Evolutionary conservation across 805 yeast species (phyloP).

Genomic region (Candida khao-thaluensis): DNA sequence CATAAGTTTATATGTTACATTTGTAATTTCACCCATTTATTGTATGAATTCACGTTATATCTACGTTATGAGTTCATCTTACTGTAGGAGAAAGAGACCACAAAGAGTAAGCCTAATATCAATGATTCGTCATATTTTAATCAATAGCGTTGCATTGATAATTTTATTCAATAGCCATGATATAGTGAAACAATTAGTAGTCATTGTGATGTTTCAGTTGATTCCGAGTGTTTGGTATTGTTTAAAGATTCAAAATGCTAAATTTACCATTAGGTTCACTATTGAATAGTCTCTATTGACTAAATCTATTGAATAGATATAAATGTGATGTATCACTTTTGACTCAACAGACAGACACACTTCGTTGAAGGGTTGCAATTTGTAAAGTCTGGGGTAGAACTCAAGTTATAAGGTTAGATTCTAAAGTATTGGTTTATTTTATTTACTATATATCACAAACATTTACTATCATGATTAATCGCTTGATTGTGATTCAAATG

Average conservation of each 20-base stretch:
- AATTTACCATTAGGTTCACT: slow-evolving; percentile 5
- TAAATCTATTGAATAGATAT: background rate
- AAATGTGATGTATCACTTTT: slow-evolving; percentile 2
- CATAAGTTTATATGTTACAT: background rate
- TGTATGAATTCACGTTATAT: slow-evolving; percentile 5
- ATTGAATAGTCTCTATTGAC: too few species aligned
- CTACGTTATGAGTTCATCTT: background rate
- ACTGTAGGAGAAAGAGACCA: background rate
- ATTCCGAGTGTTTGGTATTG: slow-evolving; percentile 13
- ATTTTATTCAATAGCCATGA: slow-evolving; percentile 1
- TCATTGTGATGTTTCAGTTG: slow-evolving; percentile 1
- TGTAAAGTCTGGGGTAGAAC: too few species aligned
- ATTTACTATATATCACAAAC: too few species aligned
- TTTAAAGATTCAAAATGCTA: slow-evolving; percentile 6
- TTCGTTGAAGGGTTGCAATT: slow-evolving; percentile 70
- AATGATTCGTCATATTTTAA: slow-evolving; percentile 2
- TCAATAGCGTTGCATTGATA: slow-evolving; percentile 1
- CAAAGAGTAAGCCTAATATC: background rate
- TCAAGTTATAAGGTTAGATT: too few species aligned
- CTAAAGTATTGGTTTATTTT: too few species aligned
- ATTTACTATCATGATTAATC: slow-evolving; percentile 16
- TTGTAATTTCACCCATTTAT: slow-evolving; percentile 1
- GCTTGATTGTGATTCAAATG: slow-evolving; percentile 70
- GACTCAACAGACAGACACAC: slow-evolving; percentile 72
- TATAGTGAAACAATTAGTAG: background rate